Base-by-base conservation (phyloP, 306 rosid species). In the Casuarina cunninghamiana region DNA sequence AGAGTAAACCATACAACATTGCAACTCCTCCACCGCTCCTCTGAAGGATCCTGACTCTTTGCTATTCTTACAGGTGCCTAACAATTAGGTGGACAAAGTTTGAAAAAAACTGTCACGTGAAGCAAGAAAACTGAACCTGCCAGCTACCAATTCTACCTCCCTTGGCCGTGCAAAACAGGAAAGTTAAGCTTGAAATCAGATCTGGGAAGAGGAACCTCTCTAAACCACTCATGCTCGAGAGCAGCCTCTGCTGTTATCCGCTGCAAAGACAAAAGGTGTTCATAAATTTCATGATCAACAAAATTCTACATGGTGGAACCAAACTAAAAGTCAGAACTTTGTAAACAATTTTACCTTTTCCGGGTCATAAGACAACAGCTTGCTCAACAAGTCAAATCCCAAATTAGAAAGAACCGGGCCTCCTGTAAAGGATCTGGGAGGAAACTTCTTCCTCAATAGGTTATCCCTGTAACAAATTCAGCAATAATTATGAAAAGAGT, bases 211-310 rank as follows among this genome's bases (percentile, higher is more conserved):
- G 96, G 97, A 58, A 78, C 89, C 81, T 95, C 97, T 5, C 7
- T 70, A 67, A 96, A 96, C 99, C 99, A 96, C 75, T 83, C 89
- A 86, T 96, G 99, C 68, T 69, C 83, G 12, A 96, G 96, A 73
- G 99, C 98, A 62, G 48, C 96, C 79, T 85, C 93, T 1, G 88
- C 98, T 51, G 91, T 78, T 71, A 96, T 91, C 86, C 99, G 89
- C 98, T 93, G 85, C 71, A 83, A 74, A 50, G 60, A 69, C 57
- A 46, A 7, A n/a, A 71, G 77, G 37, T 4, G 6, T 15, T 41
- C 63, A 16, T 48, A 69, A 71, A 58, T 72, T 42, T 69, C 76
- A 13, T 17, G 57, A 17, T 32, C 45, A 74, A 4, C 5, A 58
- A 72, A 53, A 1, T 32, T 15, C 61, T 9, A 12, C 69, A 26